A percentile compares a stretch with the other conserved stretches of the same genome.
Evolutionary conservation across 1,139 yeast genomes (phyloP).

Genomic region (Taiozyma sp.): DNA sequence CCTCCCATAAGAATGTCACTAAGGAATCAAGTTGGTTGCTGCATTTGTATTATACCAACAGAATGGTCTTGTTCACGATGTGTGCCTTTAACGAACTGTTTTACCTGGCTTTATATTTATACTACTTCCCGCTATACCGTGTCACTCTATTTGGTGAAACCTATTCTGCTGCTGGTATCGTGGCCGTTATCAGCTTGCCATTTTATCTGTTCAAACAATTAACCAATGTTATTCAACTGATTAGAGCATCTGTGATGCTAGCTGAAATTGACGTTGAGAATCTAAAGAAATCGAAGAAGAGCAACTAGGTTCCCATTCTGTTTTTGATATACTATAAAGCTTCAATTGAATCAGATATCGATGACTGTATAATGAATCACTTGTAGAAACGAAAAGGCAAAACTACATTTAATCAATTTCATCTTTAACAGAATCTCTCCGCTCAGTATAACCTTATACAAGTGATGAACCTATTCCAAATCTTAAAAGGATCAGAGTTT

Average conservation of each 20-base stretch:
- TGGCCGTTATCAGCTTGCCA: slow-evolving; percentile 69
- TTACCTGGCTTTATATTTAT: slow-evolving; percentile 83
- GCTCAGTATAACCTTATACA: neutral
- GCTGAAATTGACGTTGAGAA: slow-evolving; percentile 80
- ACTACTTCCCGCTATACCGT: slow-evolving; percentile 40
- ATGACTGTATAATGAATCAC: too few species aligned
- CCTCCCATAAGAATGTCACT: slow-evolving; percentile 82
- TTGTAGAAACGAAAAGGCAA: too few species aligned
- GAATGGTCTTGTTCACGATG: slow-evolving; percentile 76
- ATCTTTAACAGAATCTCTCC: neutral
- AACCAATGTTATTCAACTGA: slow-evolving; percentile 84
- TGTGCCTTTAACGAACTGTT: slow-evolving; percentile 93
- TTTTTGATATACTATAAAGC: too few species aligned
- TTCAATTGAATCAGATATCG: too few species aligned
- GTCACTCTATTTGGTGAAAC: slow-evolving; percentile 35
- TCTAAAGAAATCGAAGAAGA: slow-evolving; percentile 9
- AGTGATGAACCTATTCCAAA: neutral
- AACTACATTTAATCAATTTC: neutral
- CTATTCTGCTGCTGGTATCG: slow-evolving; percentile 60
- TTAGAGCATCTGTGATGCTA: slow-evolving; percentile 75
- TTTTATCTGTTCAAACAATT: slow-evolving; percentile 89
- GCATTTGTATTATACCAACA: slow-evolving; percentile 82
- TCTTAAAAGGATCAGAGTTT: slow-evolving; percentile 22
- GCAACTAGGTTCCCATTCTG: neutral
- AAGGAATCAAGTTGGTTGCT: slow-evolving; percentile 67